These are phyloP conservation scores for Juglanconis juglandina DNA, from an alignment of 2,329 filamentous ascomycete genomes.

Conservation along the genomic window DNA sequence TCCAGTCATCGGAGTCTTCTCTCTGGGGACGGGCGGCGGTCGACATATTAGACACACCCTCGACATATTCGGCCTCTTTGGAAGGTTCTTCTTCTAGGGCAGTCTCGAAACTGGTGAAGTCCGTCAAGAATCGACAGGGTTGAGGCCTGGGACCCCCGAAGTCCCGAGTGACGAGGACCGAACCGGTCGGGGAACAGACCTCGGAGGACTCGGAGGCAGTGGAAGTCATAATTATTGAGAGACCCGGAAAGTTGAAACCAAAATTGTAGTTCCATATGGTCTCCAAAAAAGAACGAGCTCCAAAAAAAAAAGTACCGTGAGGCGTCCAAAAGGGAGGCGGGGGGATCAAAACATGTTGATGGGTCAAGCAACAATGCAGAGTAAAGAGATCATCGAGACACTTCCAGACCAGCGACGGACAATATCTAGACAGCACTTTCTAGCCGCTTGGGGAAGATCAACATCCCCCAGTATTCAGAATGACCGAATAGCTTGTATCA, in stretches of 20 bases:
- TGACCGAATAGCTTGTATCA: background rate
- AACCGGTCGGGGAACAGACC: constrained; percentile 8
- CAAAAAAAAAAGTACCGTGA: constrained; percentile 8
- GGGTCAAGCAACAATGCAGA: constrained; percentile 4
- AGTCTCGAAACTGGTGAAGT: background rate
- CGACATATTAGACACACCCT: background rate
- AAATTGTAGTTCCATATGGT: constrained; percentile 9
- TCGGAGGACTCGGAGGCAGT: constrained; percentile 4
- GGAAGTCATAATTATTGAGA: constrained; percentile 16
- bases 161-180: constrained; percentile 8
- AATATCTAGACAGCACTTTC: background rate
- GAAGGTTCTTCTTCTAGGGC: background rate
- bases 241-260: constrained; percentile 12
- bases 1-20: constrained; percentile 13
- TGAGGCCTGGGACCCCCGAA: background rate
- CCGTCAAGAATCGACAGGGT: background rate
- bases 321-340: constrained; percentile 1
- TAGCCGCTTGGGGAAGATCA: constrained; percentile 12
- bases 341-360: background rate
- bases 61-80: background rate
- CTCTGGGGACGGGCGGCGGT: background rate
- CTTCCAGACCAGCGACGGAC: background rate
- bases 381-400: background rate
- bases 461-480: constrained; percentile 6
- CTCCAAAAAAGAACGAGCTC: background rate